These are phyloP conservation scores for Kwoniella europaea DNA, from an alignment of 768 basidiomycete species.

Conservation along the genomic window DNA sequence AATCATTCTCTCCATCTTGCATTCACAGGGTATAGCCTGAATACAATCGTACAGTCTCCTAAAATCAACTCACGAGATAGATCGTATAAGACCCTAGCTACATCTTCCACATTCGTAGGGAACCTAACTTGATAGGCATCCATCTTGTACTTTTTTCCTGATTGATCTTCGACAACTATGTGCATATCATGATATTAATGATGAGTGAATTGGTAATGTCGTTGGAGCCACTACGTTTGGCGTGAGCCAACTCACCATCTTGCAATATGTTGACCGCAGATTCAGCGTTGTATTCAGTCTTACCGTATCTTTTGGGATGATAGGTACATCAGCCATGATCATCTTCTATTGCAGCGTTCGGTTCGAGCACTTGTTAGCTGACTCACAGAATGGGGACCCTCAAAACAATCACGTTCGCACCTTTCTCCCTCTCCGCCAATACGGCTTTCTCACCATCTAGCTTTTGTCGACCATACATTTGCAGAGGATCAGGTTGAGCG, in stretches of 20 bases:
- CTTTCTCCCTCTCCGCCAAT: slow-evolving; percentile 61
- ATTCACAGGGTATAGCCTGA: too few relatives aligned
- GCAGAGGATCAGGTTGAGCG: slow-evolving; percentile 77
- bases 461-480: slow-evolving; percentile 87
- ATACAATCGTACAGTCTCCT: too few relatives aligned
- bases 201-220: not conserved
- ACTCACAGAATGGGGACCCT: slow-evolving; percentile 86
- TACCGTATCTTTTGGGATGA: slow-evolving; percentile 68
- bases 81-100: slow-evolving; percentile 80
- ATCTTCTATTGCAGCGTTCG: too few relatives aligned
- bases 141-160: slow-evolving; percentile 89
- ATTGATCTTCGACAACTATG: slow-evolving; percentile 75
- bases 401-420: slow-evolving; percentile 69
- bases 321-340: too few relatives aligned
- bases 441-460: slow-evolving; percentile 83
- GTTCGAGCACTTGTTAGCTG: not conserved
- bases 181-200: too few relatives aligned
- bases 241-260: slow-evolving; percentile 62
- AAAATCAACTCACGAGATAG: slow-evolving; percentile 65
- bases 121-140: slow-evolving; percentile 91
- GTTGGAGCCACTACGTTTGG: not conserved
- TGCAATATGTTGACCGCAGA: slow-evolving; percentile 86
- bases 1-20: too few relatives aligned
- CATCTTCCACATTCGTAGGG: slow-evolving; percentile 87
- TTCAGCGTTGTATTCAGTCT: slow-evolving; percentile 80